Evolutionary conservation across 306 rosid species (phyloP).

Genomic region (Prinsepia uniflora): DNA sequence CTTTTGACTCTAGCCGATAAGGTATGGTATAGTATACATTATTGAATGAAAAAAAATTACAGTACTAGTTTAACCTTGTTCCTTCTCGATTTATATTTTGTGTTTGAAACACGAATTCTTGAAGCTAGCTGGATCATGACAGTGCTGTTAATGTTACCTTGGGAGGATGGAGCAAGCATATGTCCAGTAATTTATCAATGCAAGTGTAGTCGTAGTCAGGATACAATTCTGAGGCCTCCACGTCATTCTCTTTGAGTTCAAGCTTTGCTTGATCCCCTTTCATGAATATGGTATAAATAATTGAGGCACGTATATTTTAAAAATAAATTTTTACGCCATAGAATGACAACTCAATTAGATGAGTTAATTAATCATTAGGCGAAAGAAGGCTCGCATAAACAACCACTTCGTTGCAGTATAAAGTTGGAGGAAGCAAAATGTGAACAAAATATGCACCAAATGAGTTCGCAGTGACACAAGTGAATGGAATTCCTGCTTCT

Average conservation of each 20-base stretch:
- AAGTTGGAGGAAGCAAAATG: slow-evolving; percentile 35
- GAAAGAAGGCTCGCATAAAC: slow-evolving; percentile 44
- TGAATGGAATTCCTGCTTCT: slow-evolving; percentile 38
- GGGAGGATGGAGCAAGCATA: slow-evolving; percentile 33
- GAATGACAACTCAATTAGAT: no score
- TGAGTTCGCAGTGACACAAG: slow-evolving; percentile 36
- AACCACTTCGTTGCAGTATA: slow-evolving; percentile 14
- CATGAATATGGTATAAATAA: slow-evolving; percentile 37
- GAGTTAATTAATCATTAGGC: no score
- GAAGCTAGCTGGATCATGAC: neutral
- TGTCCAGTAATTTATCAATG: slow-evolving; percentile 30
- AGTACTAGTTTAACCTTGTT: no score
- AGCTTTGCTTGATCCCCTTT: slow-evolving; percentile 32
- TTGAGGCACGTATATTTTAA: slow-evolving; percentile 18
- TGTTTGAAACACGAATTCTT: no score
- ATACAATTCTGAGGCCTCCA: slow-evolving; percentile 41
- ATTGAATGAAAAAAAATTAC: no score
- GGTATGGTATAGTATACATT: no score
- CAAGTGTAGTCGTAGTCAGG: slow-evolving; percentile 36
- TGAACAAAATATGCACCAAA: slow-evolving; percentile 36
- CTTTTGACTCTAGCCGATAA: no score
- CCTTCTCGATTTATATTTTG: no score
- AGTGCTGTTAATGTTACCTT: slow-evolving; percentile 26
- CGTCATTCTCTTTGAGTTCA: slow-evolving; percentile 23
- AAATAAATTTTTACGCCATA: no score